A percentile compares a stretch with the other conserved stretches of the same genome.
These are phyloP conservation scores for Aspergillus bertholletiae DNA, from an alignment of 495 filamentous ascomycete genomes.

Conservation along the genomic window DNA sequence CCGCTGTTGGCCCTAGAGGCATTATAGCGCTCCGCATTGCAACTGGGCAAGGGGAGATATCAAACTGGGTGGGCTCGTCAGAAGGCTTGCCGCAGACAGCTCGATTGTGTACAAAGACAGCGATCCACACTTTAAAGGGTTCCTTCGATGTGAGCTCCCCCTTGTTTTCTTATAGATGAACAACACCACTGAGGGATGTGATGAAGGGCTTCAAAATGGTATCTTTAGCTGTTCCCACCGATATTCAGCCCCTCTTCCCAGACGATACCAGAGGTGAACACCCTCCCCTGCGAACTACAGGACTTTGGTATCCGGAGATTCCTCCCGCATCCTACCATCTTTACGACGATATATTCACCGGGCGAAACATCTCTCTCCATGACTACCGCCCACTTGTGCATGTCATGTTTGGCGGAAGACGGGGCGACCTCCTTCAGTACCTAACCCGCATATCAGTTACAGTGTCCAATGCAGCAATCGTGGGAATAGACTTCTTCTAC, in stretches of 20 bases:
- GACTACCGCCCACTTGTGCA: conserved; percentile 9
- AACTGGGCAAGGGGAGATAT: not conserved
- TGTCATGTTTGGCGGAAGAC: conserved; percentile 6
- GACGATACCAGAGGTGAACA: not conserved
- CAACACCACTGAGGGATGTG: not conserved
- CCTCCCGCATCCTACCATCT: not conserved
- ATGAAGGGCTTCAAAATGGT: conserved; percentile 10
- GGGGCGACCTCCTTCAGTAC: conserved; percentile 3
- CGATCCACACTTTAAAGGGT: conserved; percentile 8
- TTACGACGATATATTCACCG: not conserved
- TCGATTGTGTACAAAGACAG: conserved; percentile 7
- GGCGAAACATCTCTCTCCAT: not conserved
- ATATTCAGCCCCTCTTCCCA: conserved; percentile 1
- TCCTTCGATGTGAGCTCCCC: conserved; percentile 1
- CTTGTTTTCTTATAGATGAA: not conserved
- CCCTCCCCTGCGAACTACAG: conserved; percentile 3
- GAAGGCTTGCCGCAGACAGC: conserved; percentile 5
- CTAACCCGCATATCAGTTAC: conserved; percentile 8
- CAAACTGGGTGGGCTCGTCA: conserved; percentile 4
- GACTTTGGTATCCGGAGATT: conserved; percentile 7
- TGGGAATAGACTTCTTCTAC: conserved; percentile 12
- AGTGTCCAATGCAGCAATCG: conserved; percentile 5
- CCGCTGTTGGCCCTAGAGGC: conserved; percentile 4
- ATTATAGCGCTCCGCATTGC: conserved; percentile 5
- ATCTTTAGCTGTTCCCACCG: conserved; percentile 4